Evolutionary conservation across 257 asterid genomes (phyloP), one percentile per base, ranked within the genome.

Genomic region (Solanum chilense): DNA sequence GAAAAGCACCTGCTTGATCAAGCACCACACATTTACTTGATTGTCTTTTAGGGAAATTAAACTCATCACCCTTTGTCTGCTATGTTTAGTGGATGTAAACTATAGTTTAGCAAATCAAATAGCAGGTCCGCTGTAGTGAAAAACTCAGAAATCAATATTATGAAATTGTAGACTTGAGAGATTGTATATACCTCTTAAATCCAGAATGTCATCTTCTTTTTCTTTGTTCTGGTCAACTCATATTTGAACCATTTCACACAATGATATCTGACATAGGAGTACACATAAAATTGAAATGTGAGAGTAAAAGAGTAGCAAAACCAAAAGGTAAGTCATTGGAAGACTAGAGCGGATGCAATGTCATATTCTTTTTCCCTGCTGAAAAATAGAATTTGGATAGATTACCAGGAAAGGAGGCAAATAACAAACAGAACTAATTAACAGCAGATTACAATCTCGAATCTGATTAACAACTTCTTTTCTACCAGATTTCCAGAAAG

Each of bases 1-100:
- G 78, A 39, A 92, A 89, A 68, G 9, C 91, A 74, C 69, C 86
- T 42, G 49, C 82, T 64, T 89, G 75, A 83, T 33, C 33, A 41
- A 0, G 16, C 71, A 35, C 12, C 0, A 47, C 29, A 45, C 29
- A 31, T 21, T 58, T 10, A 31, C 74, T 11, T 56, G 14, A 56
- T 52, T 29, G 20, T 66, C 66, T 58, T 58, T 35, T 7, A 31
- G 41, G 37, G 10, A 47, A 82, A 29, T 4, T 83, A 15, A 70
- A 23, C 18, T 25, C 74, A 35, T 35, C 52, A 20, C 21, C 25
- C 31, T 37, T 35, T 25, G n/a, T 58, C 20, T 56, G 31, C 70
- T 58, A 31, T 7, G 35, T 35, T 27, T 56, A 39, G 21, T 5
- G 82, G 11, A 35, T 20, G 56, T 39, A 75, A 20, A 75, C 31